Evolutionary conservation across 2,329 filamentous ascomycete species (phyloP), one percentile per base, ranked within the genome.

Genomic region (Ambrosiella beaveri): DNA sequence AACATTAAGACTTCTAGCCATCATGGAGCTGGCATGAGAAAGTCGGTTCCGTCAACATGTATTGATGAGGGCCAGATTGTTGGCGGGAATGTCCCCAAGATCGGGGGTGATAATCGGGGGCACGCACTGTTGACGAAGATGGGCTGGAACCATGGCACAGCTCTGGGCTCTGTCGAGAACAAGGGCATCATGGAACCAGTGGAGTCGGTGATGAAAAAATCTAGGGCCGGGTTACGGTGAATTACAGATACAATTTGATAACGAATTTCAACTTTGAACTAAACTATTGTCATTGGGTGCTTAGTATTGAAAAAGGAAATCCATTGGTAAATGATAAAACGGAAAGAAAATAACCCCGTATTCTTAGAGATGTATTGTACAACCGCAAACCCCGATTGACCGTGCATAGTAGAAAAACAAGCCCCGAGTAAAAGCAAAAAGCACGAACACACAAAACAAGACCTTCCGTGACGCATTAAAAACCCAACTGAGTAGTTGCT

Each of bases 61-160:
- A 59, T 58, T 9, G 47, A 78, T 61, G 86, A 97, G 65, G 93
- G 93, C 15, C 90, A 97, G 63, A 74, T 95, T 36, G 89, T 97
- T 1, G 93, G 91, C 53, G 88, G 80, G 1, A 80, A 82, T 53
- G 90, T 91, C 1, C 86, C 89, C 9, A 90, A 95, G 68, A 76
- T 98, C 38, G 86, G 87, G 1, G 74, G 75, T 3, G 86, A 85
- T 57, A 97, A 95, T 67, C 88, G 81, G 63, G 93, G 93, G 9
- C 80, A 88, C 55, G 81, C 82, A 2, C 86, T 98, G 81, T 71
- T 98, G 62, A 88, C 95, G 71, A 97, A 93, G 71, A 97, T 97
- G 93, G 93, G 93, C 2, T 98, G 93, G 90, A 86, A 80, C 61
- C 84, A 77, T 56, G 93, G 93, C 4, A 95, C 84, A 66, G 86